Evolutionary conservation across 164 flowering plant genomes (phyloP).

Genomic region (Tinospora cordifolia): DNA sequence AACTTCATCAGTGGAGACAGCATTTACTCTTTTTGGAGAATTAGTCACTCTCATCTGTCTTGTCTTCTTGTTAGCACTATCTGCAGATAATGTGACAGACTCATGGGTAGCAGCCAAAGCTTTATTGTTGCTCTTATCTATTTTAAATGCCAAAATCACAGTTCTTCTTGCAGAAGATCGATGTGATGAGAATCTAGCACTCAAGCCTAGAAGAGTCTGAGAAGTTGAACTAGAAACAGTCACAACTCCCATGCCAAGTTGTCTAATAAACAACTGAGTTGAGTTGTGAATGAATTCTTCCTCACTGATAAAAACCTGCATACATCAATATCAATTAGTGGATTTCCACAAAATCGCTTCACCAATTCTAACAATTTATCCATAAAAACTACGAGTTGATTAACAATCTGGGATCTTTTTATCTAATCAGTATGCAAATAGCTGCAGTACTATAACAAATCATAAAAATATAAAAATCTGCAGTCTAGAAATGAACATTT

Average conservation of each 20-base stretch:
- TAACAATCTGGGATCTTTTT: too few relatives aligned
- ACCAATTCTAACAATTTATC: background rate
- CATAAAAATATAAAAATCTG: background rate
- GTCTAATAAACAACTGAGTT: background rate
- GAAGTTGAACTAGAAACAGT: slow-evolving; percentile 74
- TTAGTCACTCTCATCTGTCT: slow-evolving; percentile 32
- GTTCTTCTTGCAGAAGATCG: slow-evolving; percentile 28
- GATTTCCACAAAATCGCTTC: slow-evolving; percentile 11
- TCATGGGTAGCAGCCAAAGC: slow-evolving; percentile 43
- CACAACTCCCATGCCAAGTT: slow-evolving; percentile 88
- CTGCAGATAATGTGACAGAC: slow-evolving; percentile 36
- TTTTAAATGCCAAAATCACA: slow-evolving; percentile 54
- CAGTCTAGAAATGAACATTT: background rate
- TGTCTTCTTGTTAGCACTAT: slow-evolving; percentile 37
- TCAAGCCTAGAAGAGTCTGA: slow-evolving; percentile 52
- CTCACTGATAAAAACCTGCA: slow-evolving; percentile 3
- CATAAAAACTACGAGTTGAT: background rate
- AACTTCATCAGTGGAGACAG: slow-evolving; percentile 38
- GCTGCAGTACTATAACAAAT: too few relatives aligned
- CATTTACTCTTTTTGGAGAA: slow-evolving; percentile 40
- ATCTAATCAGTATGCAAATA: background rate
- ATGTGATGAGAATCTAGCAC: slow-evolving; percentile 26
- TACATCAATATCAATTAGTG: background rate
- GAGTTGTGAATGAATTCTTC: background rate
- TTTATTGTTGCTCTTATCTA: slow-evolving; percentile 41